These are phyloP conservation scores for Phytophthora cactorum DNA, from an alignment of 352 stramenopile genomes.

Conservation along the genomic window DNA sequence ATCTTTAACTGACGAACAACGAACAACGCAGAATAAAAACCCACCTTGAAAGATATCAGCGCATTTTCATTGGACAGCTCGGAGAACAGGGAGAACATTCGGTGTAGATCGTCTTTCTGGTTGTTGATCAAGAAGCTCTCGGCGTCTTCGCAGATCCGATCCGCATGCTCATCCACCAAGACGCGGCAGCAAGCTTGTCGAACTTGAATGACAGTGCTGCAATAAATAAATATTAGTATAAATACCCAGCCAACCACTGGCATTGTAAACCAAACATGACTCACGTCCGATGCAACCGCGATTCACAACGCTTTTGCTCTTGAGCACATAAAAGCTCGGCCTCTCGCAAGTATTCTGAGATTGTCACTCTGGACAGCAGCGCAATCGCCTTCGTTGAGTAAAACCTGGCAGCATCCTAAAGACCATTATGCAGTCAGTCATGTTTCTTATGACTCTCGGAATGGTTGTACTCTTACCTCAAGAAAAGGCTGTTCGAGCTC, in stretches of 20 bases:
- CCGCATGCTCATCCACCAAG: slow-evolving; percentile 78
- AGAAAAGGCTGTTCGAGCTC: slow-evolving; percentile 80
- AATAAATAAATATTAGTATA: neutral
- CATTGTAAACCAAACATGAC: slow-evolving; percentile 18
- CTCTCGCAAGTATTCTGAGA: slow-evolving; percentile 78
- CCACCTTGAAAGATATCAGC: slow-evolving; percentile 83
- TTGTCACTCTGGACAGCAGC: slow-evolving; percentile 66
- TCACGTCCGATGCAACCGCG: slow-evolving; percentile 77
- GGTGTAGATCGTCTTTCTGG: slow-evolving; percentile 77
- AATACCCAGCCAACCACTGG: neutral
- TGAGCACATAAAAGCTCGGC: slow-evolving; percentile 77
- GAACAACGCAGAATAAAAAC: neutral
- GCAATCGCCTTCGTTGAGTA: slow-evolving; percentile 74
- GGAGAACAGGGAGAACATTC: slow-evolving; percentile 84
- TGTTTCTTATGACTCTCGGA: neutral
- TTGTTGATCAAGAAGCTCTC: slow-evolving; percentile 82
- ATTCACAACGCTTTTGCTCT: slow-evolving; percentile 82
- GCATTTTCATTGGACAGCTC: slow-evolving; percentile 82
- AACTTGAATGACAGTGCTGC: slow-evolving; percentile 79
- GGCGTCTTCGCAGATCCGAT: slow-evolving; percentile 82
- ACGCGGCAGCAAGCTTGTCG: slow-evolving; percentile 82
- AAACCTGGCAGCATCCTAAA: slow-evolving; percentile 68
- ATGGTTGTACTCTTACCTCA: slow-evolving; percentile 37
- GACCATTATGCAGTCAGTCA: neutral
- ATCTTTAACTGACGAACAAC: neutral